Evolutionary conservation across 2,329 filamentous ascomycete genomes (phyloP).

Genomic region (Dendrostoma leiphaemia): DNA sequence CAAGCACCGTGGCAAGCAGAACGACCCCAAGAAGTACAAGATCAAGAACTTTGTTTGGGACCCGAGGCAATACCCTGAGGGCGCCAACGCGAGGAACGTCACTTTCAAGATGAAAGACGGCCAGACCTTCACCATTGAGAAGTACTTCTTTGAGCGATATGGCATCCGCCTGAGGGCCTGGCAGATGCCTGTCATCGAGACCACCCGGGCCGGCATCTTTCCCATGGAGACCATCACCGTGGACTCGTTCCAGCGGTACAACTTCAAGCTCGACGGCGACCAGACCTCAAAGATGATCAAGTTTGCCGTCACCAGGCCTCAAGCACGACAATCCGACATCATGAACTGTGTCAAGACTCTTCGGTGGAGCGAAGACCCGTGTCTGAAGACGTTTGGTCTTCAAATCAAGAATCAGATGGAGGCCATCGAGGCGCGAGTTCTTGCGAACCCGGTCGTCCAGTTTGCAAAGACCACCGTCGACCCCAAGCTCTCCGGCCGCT

Average conservation of each 20-base stretch:
- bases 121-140: conserved; percentile 43
- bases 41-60: conserved; percentile 52
- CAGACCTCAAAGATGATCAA: conserved; percentile 89
- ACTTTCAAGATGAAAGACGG: conserved; percentile 54
- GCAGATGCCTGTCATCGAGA: conserved; percentile 56
- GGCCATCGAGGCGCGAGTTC: conserved; percentile 65
- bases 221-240: conserved; percentile 56
- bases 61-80: conserved; percentile 39
- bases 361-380: conserved; percentile 66
- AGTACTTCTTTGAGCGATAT: conserved; percentile 59
- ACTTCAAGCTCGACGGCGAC: conserved; percentile 56
- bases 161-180: conserved; percentile 44
- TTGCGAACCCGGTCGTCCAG: conserved; percentile 68
- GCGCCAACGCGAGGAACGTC: conserved; percentile 49
- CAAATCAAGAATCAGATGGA: conserved; percentile 64
- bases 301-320: conserved; percentile 79
- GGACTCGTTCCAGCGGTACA: conserved; percentile 56
- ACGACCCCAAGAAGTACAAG: conserved; percentile 47
- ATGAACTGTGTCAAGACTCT: conserved; percentile 64
- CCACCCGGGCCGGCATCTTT: conserved; percentile 52
- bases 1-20: conserved; percentile 47
- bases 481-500: conserved; percentile 70
- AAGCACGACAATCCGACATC: conserved; percentile 66
- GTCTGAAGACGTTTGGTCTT: conserved; percentile 72
- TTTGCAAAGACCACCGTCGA: conserved; percentile 60